Evolutionary conservation across 768 basidiomycete genomes (phyloP).

Genomic region (Dictyophora rubrovolvata): DNA sequence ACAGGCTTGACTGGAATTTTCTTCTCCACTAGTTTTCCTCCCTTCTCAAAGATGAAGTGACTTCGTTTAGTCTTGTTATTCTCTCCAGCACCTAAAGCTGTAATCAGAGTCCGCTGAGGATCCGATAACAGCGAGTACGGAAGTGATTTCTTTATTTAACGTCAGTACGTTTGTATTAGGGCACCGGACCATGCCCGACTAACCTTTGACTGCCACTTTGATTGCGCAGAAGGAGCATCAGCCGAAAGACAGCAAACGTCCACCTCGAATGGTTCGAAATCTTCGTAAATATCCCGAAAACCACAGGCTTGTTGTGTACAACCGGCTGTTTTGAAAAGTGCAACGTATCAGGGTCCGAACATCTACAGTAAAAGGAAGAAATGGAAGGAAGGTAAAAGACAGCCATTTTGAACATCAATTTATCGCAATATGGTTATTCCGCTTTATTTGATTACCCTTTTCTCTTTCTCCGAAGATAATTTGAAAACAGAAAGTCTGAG

Average conservation of each 20-base stretch:
- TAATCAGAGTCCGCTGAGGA: conserved; percentile 70
- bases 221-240: conserved; percentile 64
- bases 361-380: not conserved
- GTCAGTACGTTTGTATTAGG: not conserved
- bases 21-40: conserved; percentile 80
- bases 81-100: conserved; percentile 69
- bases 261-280: conserved; percentile 60
- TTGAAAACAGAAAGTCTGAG: conserved; percentile 6
- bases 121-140: conserved; percentile 85
- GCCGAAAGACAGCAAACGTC: conserved; percentile 78
- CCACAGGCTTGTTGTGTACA: conserved; percentile 92
- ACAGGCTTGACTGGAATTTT: conserved; percentile 78
- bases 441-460: too few species aligned
- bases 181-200: conserved; percentile 12
- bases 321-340: conserved; percentile 43
- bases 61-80: conserved; percentile 82
- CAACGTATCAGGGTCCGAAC: not conserved
- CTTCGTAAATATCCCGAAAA: conserved; percentile 74
- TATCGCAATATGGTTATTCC: too few species aligned
- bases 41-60: conserved; percentile 89
- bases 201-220: conserved; percentile 82
- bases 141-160: conserved; percentile 53
- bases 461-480: not conserved
- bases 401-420: not conserved
- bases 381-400: not conserved